phyloP scores from a whole-genome alignment of 2,329 filamentous ascomycete genomes.

The Sporothrix schenckii region DNA sequence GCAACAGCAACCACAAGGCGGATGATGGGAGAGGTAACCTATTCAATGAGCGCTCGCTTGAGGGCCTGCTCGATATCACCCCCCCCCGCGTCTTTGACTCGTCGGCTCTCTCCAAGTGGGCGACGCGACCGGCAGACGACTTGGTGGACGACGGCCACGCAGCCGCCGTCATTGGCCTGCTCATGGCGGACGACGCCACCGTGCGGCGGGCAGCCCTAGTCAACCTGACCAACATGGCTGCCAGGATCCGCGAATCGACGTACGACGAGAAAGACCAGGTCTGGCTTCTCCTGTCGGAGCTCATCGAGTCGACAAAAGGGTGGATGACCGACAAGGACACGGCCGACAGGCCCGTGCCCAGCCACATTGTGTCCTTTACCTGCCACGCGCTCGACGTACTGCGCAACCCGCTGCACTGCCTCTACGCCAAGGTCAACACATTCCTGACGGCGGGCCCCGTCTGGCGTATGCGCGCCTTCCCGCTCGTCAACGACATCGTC shows the following conservation, averaged over 20 bases:
- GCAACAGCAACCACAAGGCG: too few relatives aligned
- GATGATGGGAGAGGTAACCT: not conserved
- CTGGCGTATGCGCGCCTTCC: slow-evolving; percentile 71
- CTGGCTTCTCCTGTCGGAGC: slow-evolving; percentile 77
- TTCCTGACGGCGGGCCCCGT: slow-evolving; percentile 77
- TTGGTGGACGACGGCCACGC: slow-evolving; percentile 77
- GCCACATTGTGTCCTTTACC: slow-evolving; percentile 75
- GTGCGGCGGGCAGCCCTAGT: slow-evolving; percentile 77
- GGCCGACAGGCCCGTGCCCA: slow-evolving; percentile 60
- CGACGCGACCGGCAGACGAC: slow-evolving; percentile 74
- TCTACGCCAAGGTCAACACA: slow-evolving; percentile 84
- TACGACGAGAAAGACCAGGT: slow-evolving; percentile 77
- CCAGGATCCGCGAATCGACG: slow-evolving; percentile 66
- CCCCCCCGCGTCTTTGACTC: slow-evolving; percentile 55
- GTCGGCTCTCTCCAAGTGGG: slow-evolving; percentile 64
- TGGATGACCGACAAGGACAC: slow-evolving; percentile 50
- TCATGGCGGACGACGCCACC: slow-evolving; percentile 73
- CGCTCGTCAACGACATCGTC: slow-evolving; percentile 67
- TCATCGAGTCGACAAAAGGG: slow-evolving; percentile 70
- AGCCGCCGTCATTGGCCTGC: slow-evolving; percentile 69
- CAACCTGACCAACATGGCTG: slow-evolving; percentile 67
- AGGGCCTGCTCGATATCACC: slow-evolving; percentile 56
- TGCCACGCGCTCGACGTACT: slow-evolving; percentile 70
- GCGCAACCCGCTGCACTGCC: slow-evolving; percentile 73
- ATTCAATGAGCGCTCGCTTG: slow-evolving; percentile 51